phyloP scores from a whole-genome alignment of 2,329 filamentous ascomycete species.

The Venturia pyrina region DNA sequence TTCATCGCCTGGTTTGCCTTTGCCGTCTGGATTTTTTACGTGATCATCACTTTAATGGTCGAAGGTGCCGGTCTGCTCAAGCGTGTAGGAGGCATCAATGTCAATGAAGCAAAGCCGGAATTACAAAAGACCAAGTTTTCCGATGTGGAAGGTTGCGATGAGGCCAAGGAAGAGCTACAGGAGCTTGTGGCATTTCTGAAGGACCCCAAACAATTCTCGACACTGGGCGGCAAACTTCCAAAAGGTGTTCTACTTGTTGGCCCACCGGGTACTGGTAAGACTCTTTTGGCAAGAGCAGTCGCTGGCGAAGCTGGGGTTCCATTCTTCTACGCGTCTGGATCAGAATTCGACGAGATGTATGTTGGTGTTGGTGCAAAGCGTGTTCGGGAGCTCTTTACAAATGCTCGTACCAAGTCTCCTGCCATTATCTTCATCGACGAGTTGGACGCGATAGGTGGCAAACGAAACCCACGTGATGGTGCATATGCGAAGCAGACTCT shows the following conservation, averaged over 20 bases:
- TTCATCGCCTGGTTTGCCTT: conserved; percentile 73
- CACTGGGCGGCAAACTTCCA: conserved; percentile 88
- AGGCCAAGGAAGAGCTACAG: conserved; percentile 95
- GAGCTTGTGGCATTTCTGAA: conserved; percentile 94
- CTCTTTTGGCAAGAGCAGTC: conserved; percentile 85
- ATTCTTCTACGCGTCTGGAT: conserved; percentile 99
- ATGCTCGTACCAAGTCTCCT: conserved; percentile 76
- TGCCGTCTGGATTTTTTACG: conserved; percentile 67
- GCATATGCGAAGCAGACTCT: conserved; percentile 95
- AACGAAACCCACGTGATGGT: conserved; percentile 84
- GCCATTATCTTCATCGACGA: conserved; percentile 95
- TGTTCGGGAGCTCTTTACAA: conserved; percentile 81
- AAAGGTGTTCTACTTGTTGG: conserved; percentile 94
- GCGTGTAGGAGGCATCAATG: conserved; percentile 60
- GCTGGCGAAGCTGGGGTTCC: conserved; percentile 95
- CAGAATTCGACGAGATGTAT: conserved; percentile 97
- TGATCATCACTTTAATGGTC: conserved; percentile 64
- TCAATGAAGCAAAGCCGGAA: conserved; percentile 83
- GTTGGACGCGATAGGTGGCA: conserved; percentile 86
- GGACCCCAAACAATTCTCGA: conserved; percentile 86
- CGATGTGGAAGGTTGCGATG: conserved; percentile 94
- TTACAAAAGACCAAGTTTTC: conserved; percentile 83
- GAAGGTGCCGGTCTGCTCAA: conserved; percentile 73
- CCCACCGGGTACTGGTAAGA: conserved; percentile 95
- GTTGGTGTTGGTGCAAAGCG: conserved; percentile 95